phyloP scores from a whole-genome alignment of 768 basidiomycete genomes.

The Lactarius sanguifluus region DNA sequence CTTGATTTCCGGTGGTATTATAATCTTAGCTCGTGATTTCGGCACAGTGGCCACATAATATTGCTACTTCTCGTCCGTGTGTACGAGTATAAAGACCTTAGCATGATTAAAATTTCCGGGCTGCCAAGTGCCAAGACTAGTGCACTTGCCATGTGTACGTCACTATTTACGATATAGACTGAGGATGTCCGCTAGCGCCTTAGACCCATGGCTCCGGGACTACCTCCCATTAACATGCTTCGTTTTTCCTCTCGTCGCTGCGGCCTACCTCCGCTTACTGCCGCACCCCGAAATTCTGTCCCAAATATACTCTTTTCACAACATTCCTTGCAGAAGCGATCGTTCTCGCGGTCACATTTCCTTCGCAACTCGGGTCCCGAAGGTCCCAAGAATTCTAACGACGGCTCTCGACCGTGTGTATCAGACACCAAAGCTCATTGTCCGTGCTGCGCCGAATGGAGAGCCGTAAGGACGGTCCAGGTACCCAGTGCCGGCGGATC shows the following conservation, averaged over 20 bases:
- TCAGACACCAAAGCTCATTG: neutral
- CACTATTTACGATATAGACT: neutral
- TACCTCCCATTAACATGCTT: neutral
- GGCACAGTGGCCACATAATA: too few species aligned
- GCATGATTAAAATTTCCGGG: neutral
- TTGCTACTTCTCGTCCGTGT: neutral
- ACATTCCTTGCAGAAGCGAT: neutral
- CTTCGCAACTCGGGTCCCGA: conserved; percentile 3
- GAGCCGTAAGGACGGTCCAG: neutral
- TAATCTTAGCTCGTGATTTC: neutral
- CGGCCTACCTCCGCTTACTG: neutral
- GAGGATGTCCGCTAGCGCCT: neutral
- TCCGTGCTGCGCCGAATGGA: neutral
- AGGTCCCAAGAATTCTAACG: neutral
- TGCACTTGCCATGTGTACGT: neutral
- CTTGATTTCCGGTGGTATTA: neutral
- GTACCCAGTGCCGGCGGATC: conserved; percentile 23
- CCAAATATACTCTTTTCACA: neutral
- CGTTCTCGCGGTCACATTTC: conserved; percentile 1
- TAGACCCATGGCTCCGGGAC: too few species aligned
- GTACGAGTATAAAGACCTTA: too few species aligned
- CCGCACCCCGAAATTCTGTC: neutral
- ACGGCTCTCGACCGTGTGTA: neutral
- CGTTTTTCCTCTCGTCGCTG: conserved; percentile 15
- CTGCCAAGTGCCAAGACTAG: too few species aligned